A percentile compares a stretch with the other conserved stretches of the same genome.
Evolutionary conservation across 306 rosid genomes (phyloP).

Genomic region (Trifolium dubium): DNA sequence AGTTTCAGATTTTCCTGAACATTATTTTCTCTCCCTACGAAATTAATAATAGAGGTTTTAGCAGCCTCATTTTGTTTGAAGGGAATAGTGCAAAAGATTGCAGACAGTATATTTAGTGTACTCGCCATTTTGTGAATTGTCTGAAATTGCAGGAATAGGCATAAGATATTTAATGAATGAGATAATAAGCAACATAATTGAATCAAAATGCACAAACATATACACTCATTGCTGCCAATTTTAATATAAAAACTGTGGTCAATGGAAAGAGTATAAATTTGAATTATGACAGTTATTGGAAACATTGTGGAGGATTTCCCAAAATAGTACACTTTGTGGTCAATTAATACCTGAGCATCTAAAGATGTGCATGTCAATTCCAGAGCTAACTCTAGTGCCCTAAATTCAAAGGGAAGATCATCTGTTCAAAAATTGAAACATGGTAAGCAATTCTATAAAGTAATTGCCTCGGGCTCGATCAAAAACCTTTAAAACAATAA

Average conservation of each 20-base stretch:
- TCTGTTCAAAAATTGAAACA: conserved; percentile 64
- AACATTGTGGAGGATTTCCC: conserved; percentile 9
- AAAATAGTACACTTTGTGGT: conserved; percentile 28
- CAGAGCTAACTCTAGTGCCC: conserved; percentile 92
- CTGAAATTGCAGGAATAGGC: conserved; percentile 1
- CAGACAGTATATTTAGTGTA: conserved; percentile 3
- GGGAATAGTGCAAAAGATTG: conserved; percentile 26
- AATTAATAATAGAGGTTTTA: conserved; percentile 27
- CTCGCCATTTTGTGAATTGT: conserved; percentile 19
- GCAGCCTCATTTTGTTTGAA: conserved; percentile 23
- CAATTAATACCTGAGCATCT: conserved; percentile 80
- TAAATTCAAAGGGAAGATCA: conserved; percentile 89
- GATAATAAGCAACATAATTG: conserved; percentile 29
- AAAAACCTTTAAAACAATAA: not conserved
- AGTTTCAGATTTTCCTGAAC: conserved; percentile 14
- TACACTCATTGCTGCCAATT: conserved; percentile 10
- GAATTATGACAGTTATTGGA: not conserved
- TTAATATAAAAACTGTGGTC: not conserved
- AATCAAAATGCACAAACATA: not conserved
- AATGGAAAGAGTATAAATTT: not conserved
- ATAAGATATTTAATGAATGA: conserved; percentile 11
- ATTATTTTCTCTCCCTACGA: not conserved
- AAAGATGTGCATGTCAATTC: conserved; percentile 89
- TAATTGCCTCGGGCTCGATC: conserved; percentile 24
- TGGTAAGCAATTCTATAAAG: conserved; percentile 42